phyloP scores from a whole-genome alignment of 192 early-diverging fungal species.

The Coemansia sp. region DNA sequence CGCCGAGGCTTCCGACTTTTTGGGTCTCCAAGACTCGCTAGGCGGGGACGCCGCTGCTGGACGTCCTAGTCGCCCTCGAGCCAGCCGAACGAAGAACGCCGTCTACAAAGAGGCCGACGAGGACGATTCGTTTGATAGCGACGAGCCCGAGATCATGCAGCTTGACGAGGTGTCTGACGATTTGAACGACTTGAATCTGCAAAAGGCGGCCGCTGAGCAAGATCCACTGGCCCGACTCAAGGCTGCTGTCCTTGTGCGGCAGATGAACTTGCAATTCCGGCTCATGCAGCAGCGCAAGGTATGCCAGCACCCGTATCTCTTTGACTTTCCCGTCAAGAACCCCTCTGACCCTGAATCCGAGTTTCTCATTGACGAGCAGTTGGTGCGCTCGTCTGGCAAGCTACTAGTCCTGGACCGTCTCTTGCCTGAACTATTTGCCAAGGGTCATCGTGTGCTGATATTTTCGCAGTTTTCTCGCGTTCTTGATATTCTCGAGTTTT shows the following conservation, averaged over 20 bases:
- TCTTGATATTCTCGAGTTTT: slow-evolving; percentile 92
- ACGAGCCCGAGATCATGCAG: slow-evolving; percentile 5
- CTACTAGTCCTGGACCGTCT: slow-evolving; percentile 83
- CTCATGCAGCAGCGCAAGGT: slow-evolving; percentile 94
- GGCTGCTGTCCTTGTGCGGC: slow-evolving; percentile 56
- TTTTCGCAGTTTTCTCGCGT: slow-evolving; percentile 93
- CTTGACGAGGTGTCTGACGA: slow-evolving; percentile 49
- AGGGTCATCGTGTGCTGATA: slow-evolving; percentile 90
- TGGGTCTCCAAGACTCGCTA: slow-evolving; percentile 8
- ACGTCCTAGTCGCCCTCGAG: not conserved
- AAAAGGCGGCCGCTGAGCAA: not conserved
- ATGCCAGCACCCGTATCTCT: slow-evolving; percentile 96
- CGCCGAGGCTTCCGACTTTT: slow-evolving; percentile 20
- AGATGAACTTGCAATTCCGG: slow-evolving; percentile 75
- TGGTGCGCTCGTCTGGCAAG: slow-evolving; percentile 83
- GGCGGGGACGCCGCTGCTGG: slow-evolving; percentile 5
- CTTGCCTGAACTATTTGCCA: slow-evolving; percentile 73
- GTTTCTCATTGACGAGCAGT: slow-evolving; percentile 59
- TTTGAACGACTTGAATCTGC: slow-evolving; percentile 60
- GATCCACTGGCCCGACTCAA: slow-evolving; percentile 17
- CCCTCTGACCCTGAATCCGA: slow-evolving; percentile 62
- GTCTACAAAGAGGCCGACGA: slow-evolving; percentile 20
- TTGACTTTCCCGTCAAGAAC: slow-evolving; percentile 70
- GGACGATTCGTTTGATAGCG: slow-evolving; percentile 19
- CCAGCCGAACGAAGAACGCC: slow-evolving; percentile 43